Percentiles rank a stretch among this genome's conserved stretches.
Conservation (phyloP, 2,329 filamentous ascomycete genomes). For the Fusarium dimerum region DNA sequence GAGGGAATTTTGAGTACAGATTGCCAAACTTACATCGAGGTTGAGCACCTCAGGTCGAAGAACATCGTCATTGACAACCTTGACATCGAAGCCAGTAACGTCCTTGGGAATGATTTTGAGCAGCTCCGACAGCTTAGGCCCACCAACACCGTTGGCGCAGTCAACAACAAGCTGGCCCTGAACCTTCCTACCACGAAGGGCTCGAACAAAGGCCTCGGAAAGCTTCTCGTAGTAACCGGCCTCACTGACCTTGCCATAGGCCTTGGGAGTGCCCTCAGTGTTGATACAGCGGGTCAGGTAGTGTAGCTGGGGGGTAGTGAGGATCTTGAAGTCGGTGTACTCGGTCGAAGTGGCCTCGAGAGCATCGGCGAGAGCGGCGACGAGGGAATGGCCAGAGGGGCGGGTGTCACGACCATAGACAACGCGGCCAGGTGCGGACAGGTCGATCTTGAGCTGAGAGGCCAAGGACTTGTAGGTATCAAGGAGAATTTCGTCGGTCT, state of each 20-base stretch:
- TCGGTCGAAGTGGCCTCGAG: slow-evolving; percentile 74
- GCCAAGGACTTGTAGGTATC: slow-evolving; percentile 77
- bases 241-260: slow-evolving; percentile 89
- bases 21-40: slow-evolving; percentile 66
- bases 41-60: slow-evolving; percentile 88
- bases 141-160: slow-evolving; percentile 95
- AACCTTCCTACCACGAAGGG: slow-evolving; percentile 76
- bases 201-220: slow-evolving; percentile 77
- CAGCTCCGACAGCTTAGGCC: slow-evolving; percentile 83
- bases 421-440: slow-evolving; percentile 71
- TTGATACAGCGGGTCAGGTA: slow-evolving; percentile 95
- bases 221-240: slow-evolving; percentile 95
- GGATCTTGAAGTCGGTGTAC: slow-evolving; percentile 81
- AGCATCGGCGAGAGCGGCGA: slow-evolving; percentile 75
- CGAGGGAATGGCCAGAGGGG: slow-evolving; percentile 83
- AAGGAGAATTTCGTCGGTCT: slow-evolving; percentile 71
- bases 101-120: slow-evolving; percentile 77
- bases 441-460: slow-evolving; percentile 73
- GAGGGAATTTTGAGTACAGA: neutral
- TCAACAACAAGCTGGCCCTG: slow-evolving; percentile 80
- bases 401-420: slow-evolving; percentile 92
- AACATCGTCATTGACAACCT: slow-evolving; percentile 90
- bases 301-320: slow-evolving; percentile 97
- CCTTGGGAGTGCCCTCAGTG: slow-evolving; percentile 81
- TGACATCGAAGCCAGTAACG: slow-evolving; percentile 74